Evolutionary conservation across 2,329 filamentous ascomycete species (phyloP).

Genomic region (Hymenoscyphus repandus): DNA sequence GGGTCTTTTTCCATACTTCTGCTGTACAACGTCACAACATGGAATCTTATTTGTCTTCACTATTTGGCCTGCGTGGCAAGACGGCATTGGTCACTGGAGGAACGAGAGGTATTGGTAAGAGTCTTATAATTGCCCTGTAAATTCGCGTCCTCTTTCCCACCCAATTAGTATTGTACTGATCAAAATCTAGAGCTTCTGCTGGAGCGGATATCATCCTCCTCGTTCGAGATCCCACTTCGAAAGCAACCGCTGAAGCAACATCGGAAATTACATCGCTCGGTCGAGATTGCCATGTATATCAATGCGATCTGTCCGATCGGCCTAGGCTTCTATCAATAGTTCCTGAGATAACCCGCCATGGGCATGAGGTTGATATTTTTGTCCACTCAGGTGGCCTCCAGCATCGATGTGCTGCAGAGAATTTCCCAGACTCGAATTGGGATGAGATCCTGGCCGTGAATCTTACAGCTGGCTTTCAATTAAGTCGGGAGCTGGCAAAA

Average conservation of each 20-base stretch:
- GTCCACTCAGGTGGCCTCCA: slow-evolving; percentile 37
- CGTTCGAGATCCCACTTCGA: slow-evolving; percentile 11
- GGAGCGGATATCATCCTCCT: slow-evolving; percentile 30
- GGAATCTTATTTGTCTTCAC: slow-evolving; percentile 52
- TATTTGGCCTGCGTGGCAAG: slow-evolving; percentile 81
- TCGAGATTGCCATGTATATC: slow-evolving; percentile 5
- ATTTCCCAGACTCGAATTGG: slow-evolving; percentile 32
- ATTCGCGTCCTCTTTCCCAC: too few relatives aligned
- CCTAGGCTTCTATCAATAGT: slow-evolving; percentile 20
- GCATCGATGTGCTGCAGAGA: slow-evolving; percentile 28
- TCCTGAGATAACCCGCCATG: slow-evolving; percentile 35
- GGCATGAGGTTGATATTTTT: slow-evolving; percentile 36
- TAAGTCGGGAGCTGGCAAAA: slow-evolving; percentile 14
- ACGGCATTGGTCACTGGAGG: slow-evolving; percentile 78
- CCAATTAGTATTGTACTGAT: slow-evolving; percentile 9
- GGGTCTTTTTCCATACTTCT: too few relatives aligned
- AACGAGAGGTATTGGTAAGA: slow-evolving; percentile 65
- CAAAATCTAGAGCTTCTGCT: slow-evolving; percentile 30
- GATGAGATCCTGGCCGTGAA: slow-evolving; percentile 34
- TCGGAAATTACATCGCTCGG: slow-evolving; percentile 7
- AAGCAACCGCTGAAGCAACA: slow-evolving; percentile 8
- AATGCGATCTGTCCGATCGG: slow-evolving; percentile 12
- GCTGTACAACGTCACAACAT: too few relatives aligned
- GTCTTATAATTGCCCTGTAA: slow-evolving; percentile 29
- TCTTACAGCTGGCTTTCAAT: slow-evolving; percentile 19